Evolutionary conservation across 306 rosid species (phyloP).

Genomic region (Trifolium pratense): DNA sequence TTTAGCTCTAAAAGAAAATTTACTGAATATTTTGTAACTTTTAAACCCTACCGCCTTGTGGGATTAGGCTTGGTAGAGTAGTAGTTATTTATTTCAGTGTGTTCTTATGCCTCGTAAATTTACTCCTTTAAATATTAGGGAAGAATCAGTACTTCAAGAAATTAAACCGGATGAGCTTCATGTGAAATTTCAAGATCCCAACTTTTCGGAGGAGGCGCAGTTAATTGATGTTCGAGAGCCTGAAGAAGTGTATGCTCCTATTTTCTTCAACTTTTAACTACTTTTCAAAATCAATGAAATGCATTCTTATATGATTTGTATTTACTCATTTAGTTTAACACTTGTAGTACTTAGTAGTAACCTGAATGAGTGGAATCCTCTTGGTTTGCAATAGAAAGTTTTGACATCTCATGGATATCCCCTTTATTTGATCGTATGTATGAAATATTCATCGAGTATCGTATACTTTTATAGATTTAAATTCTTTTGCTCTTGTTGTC

Average conservation of each 20-base stretch:
- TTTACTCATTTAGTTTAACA: conserved; percentile 15
- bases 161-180: conserved; percentile 78
- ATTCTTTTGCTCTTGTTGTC: no score
- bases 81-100: conserved; percentile 20
- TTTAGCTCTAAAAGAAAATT: conserved; percentile 3
- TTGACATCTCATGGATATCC: background rate
- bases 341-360: background rate
- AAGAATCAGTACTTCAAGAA: conserved; percentile 69
- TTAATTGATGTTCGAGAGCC: conserved; percentile 92
- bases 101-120: conserved; percentile 37
- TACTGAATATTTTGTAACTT: conserved; percentile 8
- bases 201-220: conserved; percentile 76
- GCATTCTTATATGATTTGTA: background rate
- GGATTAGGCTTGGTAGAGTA: background rate
- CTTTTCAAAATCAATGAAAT: conserved; percentile 28
- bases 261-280: conserved; percentile 31
- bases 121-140: conserved; percentile 58
- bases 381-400: no score
- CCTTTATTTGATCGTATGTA: conserved; percentile 10
- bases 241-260: conserved; percentile 79
- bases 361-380: conserved; percentile 6
- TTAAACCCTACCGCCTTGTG: background rate
- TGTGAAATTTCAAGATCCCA: conserved; percentile 72
- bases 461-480: conserved; percentile 26
- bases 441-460: conserved; percentile 32